Percentiles rank a stretch among this genome's conserved stretches.
These are phyloP conservation scores for Pseudoscleropodium purum DNA, from an alignment of 225 moss, liverwort and hornwort genomes.

Conservation along the genomic window DNA sequence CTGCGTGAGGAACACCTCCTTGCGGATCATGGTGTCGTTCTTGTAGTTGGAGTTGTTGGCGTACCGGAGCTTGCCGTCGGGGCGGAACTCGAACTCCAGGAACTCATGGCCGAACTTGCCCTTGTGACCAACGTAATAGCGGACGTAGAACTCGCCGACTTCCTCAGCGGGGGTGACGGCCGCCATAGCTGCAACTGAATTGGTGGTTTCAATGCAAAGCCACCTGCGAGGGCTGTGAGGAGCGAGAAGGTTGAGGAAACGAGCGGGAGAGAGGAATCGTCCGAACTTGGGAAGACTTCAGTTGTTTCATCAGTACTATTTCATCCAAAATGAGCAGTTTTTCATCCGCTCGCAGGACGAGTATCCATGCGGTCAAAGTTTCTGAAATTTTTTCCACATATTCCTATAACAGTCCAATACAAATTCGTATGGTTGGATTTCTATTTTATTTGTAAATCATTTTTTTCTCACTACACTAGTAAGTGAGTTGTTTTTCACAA, in stretches of 20 bases:
- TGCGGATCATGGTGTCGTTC: constrained; percentile 68
- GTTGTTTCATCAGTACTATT: background rate
- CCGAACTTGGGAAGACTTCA: background rate
- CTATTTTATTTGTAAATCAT: too few relatives aligned
- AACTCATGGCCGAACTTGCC: constrained; percentile 67
- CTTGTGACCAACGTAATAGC: constrained; percentile 61
- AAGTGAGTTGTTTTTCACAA: too few relatives aligned
- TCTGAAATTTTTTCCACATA: too few relatives aligned
- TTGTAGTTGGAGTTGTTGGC: constrained; percentile 71
- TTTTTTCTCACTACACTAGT: too few relatives aligned
- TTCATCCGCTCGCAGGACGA: background rate
- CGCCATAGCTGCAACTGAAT: background rate
- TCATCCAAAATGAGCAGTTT: background rate
- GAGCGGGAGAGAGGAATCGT: background rate
- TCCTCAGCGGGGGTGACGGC: constrained; percentile 5
- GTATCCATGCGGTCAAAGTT: background rate
- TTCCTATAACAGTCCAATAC: too few relatives aligned
- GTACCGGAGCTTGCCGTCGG: constrained; percentile 62
- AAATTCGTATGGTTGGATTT: too few relatives aligned
- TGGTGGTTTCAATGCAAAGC: background rate
- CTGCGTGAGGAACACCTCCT: constrained; percentile 59
- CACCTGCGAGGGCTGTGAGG: background rate
- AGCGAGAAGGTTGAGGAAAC: background rate
- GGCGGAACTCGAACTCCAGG: constrained; percentile 37
- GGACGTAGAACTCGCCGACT: constrained; percentile 59